Conservation (phyloP, 108 stramenopile genomes). For the Nannochloropsis gaditana region DNA sequence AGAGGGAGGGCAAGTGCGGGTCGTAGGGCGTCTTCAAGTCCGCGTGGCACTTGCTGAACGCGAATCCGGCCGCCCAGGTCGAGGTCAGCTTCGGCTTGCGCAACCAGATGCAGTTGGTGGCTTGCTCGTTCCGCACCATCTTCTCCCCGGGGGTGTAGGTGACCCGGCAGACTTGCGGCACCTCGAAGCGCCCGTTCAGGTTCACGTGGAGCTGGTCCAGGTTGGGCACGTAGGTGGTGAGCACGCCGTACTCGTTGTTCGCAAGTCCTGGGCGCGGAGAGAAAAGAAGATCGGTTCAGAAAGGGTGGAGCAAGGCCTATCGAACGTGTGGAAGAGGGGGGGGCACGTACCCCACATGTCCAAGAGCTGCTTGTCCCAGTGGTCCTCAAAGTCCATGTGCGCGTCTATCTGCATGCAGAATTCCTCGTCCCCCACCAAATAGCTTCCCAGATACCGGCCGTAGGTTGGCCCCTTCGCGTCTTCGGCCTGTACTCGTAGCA, state of each 20-base stretch:
- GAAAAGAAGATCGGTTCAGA: background rate
- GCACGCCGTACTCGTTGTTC: conserved; percentile 83
- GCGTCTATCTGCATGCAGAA: conserved; percentile 96
- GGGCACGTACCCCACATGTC: conserved; percentile 11
- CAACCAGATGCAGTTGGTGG: conserved; percentile 30
- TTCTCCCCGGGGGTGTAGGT: background rate
- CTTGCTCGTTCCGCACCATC: conserved; percentile 42
- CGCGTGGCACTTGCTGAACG: conserved; percentile 85
- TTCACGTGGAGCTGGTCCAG: conserved; percentile 52
- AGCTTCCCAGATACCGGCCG: conserved; percentile 16
- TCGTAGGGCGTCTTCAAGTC: conserved; percentile 85
- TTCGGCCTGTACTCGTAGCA: background rate
- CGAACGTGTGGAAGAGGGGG: background rate
- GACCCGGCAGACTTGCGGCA: conserved; percentile 39
- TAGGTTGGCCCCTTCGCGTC: background rate
- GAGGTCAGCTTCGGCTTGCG: conserved; percentile 59
- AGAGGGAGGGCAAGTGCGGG: conserved; percentile 69
- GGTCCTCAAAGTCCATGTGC: conserved; percentile 67
- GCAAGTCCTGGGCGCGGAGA: conserved; percentile 31
- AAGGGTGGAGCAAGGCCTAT: background rate
- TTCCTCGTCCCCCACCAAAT: conserved; percentile 84
- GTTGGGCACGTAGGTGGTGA: conserved; percentile 69
- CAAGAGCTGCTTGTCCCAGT: conserved; percentile 66
- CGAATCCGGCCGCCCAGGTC: conserved; percentile 76
- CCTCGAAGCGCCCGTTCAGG: conserved; percentile 34